Percentiles rank a stretch among this genome's conserved stretches.
Conservation (phyloP, 495 filamentous ascomycete species). For the Penicillium canariense region DNA sequence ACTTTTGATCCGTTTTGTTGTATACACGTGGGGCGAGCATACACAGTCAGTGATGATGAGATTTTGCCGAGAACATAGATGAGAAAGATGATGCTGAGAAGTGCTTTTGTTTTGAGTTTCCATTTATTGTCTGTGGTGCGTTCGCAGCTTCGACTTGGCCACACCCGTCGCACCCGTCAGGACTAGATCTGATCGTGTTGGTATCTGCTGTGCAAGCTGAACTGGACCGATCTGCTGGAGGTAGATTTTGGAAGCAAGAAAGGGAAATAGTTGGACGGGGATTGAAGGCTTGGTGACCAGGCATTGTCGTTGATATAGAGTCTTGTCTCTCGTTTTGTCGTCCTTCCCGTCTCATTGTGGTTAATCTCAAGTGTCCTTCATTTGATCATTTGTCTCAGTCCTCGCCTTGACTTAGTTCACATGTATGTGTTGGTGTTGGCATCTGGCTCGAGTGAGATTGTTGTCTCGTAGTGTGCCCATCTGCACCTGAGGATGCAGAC, state of each 20-base stretch:
- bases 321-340: neutral
- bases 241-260: neutral
- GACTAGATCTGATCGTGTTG: neutral
- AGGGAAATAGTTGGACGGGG: neutral
- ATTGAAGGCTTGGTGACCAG: neutral
- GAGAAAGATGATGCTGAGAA: constrained; percentile 1
- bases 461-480: neutral
- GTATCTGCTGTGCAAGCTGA: no score
- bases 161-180: neutral
- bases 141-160: neutral
- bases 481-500: neutral
- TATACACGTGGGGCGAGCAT: neutral
- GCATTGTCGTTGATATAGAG: neutral
- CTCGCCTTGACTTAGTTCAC: no score
- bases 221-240: neutral
- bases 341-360: neutral
- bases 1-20: neutral
- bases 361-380: neutral
- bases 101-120: neutral
- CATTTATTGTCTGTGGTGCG: neutral
- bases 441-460: neutral
- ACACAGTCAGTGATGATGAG: neutral
- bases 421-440: neutral
- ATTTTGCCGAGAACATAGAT: constrained; percentile 1
- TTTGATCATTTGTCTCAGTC: neutral